Percentiles rank a stretch among this genome's conserved stretches.
These are phyloP conservation scores for Huntiella moniliformis DNA, from an alignment of 2,329 filamentous ascomycete species.

Conservation along the genomic window DNA sequence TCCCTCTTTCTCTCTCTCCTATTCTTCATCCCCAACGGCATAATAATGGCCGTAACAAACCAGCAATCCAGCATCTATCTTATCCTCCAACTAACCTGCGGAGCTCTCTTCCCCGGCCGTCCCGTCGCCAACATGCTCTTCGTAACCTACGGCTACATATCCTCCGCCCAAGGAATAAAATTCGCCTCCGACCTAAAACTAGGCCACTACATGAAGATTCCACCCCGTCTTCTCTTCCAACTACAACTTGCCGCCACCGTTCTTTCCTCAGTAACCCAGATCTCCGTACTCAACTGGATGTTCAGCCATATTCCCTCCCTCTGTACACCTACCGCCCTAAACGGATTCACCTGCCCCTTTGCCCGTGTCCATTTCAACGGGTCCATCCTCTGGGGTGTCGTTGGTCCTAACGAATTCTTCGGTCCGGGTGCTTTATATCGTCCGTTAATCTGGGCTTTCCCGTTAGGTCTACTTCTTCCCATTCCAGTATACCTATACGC, in stretches of 20 bases:
- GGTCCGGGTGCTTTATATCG: constrained; percentile 57
- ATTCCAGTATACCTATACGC: constrained; percentile 56
- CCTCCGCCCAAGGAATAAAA: constrained; percentile 73
- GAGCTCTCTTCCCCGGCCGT: constrained; percentile 62
- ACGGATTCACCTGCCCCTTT: constrained; percentile 74
- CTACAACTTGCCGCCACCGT: constrained; percentile 61
- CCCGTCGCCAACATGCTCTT: constrained; percentile 90
- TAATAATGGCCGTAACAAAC: constrained; percentile 85
- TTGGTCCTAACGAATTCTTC: constrained; percentile 69
- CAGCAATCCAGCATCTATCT: constrained; percentile 75
- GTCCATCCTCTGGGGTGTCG: constrained; percentile 75
- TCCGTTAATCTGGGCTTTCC: constrained; percentile 63
- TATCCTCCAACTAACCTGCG: constrained; percentile 71
- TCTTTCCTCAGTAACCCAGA: constrained; percentile 63
- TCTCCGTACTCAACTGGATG: constrained; percentile 80
- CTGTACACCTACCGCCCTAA: constrained; percentile 63
- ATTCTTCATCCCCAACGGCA: constrained; percentile 78
- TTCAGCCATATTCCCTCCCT: constrained; percentile 57
- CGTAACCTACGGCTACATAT: constrained; percentile 80
- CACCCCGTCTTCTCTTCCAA: constrained; percentile 58
- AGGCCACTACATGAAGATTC: constrained; percentile 77
- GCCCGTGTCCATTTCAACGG: constrained; percentile 82
- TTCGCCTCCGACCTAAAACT: constrained; percentile 77
- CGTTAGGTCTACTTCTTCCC: constrained; percentile 56
- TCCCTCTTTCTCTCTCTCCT: constrained; percentile 60